These are phyloP conservation scores for Cryptosporidium ryanae DNA, from an alignment of 169 alveolate species.

Conservation along the genomic window DNA sequence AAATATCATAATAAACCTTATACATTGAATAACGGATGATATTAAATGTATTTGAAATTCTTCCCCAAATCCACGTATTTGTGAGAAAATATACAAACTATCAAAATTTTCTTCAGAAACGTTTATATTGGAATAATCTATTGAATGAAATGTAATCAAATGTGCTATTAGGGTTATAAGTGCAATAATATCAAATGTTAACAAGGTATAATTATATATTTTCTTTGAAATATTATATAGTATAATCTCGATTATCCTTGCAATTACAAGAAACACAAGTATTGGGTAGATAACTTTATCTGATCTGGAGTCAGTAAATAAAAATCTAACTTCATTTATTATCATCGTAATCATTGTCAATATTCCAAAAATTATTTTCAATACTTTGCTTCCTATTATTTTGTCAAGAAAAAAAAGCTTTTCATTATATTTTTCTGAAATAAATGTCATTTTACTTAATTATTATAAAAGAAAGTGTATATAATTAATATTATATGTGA, in stretches of 20 bases:
- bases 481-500: too few species aligned
- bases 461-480: too few species aligned
- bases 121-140: constrained; percentile 25
- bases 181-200: constrained; percentile 11
- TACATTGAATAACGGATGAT: constrained; percentile 20
- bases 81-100: constrained; percentile 36
- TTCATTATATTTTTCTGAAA: too few species aligned
- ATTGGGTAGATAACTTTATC: constrained; percentile 29
- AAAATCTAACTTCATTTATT: constrained; percentile 50
- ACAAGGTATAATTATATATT: not conserved
- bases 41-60: constrained; percentile 20
- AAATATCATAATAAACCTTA: constrained; percentile 46
- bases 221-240: not conserved
- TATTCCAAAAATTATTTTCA: constrained; percentile 11
- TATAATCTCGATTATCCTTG: constrained; percentile 27
- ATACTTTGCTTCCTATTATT: not conserved
- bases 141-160: constrained; percentile 11
- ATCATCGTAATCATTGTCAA: constrained; percentile 38
- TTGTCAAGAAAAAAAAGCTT: too few species aligned
- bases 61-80: constrained; percentile 34
- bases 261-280: constrained; percentile 10
- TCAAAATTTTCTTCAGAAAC: not conserved
- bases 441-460: too few species aligned
- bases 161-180: constrained; percentile 7
- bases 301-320: constrained; percentile 31